Evolutionary conservation across 2,329 filamentous ascomycete species (phyloP), one percentile per base, ranked within the genome.

Genomic region (Fusarium avenaceum): DNA sequence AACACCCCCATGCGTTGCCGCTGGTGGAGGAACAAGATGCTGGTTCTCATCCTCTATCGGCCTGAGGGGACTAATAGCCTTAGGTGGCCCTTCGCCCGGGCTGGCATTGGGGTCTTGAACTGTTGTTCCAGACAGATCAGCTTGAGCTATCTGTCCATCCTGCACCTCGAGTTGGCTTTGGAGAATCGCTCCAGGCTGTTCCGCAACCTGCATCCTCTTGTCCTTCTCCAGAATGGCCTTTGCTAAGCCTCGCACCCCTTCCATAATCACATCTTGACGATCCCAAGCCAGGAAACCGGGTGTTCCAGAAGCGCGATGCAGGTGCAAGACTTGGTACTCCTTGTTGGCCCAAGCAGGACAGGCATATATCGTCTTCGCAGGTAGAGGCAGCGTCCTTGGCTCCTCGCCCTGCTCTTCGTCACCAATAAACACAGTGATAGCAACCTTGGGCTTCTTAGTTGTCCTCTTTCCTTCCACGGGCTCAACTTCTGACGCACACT

Each of bases 301-400:
- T 6, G 74, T 75, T 3, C 83, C 83, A 7, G 71, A 14, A 1
- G 77, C 76, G 30, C 83, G 79, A 48, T 78, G 78, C 19, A 78
- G 75, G 57, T 81, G 76, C 1, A 85, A 67, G 3, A 86, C 79
- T 14, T 81, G 74, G 62, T 83, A 86, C 8, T 75, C 76, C 15
- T 76, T 62, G 10, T 77, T 80, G 0, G 79, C 85, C 85, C 85
- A 87, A n/a, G 76, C 77, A 1, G 84, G 83, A 46, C 83, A 86
- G 2, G 77, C 76, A 58, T 86, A 85, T 2, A 68, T 45, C 6
- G 63, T 66, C 14, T 67, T 69, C 4, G 71, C 65, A 2, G 74
- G 74, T 6, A 61, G 66, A 6, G 76, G 75, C n/a, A 67, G 57
- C 39, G 38, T 56, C 26, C 35, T 60, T 67, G 28, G 55, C 68